Base-by-base conservation (phyloP, 2,329 filamentous ascomycete species). In the Nemania bipapillata region DNA sequence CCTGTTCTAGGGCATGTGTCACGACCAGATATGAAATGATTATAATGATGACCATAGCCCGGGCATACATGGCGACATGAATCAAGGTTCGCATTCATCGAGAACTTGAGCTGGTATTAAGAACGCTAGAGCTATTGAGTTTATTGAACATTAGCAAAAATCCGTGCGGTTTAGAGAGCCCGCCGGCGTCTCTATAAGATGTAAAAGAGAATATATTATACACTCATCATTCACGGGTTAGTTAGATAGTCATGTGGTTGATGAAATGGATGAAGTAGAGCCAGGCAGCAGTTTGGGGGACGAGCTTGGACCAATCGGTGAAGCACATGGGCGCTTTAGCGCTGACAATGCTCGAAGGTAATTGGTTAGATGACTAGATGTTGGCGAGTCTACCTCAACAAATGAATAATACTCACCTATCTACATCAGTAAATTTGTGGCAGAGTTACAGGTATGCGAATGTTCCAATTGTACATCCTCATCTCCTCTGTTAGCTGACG, bases 11-110 rank as follows among this genome's bases (percentile, higher is more conserved):
- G 35, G 50, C 47, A 11, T 45, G 22, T 35, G 58, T 12, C 28
- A 30, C 54, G 11, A 17, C 55, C 15, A 60, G 50, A 32, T 26
- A 55, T 4, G 32, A 22, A 50, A 62, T 22, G 20, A 52, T 32
- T 22, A 42, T 17, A 45, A 53, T 12, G 3, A 57, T 8, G 20
- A 63, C 28, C 17, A 28, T 17, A 58, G 62, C 57, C 58, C 22
- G 52, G 9, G 66, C n/a, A 66, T 68, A 63, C 73, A 75, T 74
- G 15, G 61, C 60, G 65, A 72, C 67, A 64, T 61, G 35, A 54
- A 58, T 57, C 65, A n/a, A 22, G 20, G 45, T 37, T 32, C 20
- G 17, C 66, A 53, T 56, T 32, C 24, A 63, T 28, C 37, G 6
- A 49, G 15, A 17, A 52, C 11, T 37, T 45, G 11, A 37, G n/a